These are phyloP conservation scores for Lachnellula arida DNA, from an alignment of 2,329 filamentous ascomycete genomes.

Conservation along the genomic window DNA sequence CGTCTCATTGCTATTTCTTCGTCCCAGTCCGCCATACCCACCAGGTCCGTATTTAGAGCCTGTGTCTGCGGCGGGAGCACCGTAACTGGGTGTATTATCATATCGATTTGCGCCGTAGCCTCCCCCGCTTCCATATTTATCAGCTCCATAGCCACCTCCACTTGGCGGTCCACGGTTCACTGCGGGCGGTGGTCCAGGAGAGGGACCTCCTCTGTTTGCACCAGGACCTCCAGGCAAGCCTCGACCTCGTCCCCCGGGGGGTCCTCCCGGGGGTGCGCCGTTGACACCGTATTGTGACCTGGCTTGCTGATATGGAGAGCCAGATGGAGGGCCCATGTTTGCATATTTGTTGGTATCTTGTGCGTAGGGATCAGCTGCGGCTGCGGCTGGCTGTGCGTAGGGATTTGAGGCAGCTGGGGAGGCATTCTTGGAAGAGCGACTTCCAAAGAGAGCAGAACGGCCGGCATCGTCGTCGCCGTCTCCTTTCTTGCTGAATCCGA, in stretches of 20 bases:
- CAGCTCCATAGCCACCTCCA: constrained; percentile 47
- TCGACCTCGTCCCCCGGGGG: constrained; percentile 29
- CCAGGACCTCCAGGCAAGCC: constrained; percentile 37
- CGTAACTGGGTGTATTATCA: constrained; percentile 34
- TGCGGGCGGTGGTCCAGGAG: constrained; percentile 5
- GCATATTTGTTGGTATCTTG: constrained; percentile 52
- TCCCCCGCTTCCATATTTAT: constrained; percentile 47
- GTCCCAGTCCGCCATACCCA: constrained; percentile 58
- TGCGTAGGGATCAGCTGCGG: constrained; percentile 52
- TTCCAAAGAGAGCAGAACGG: constrained; percentile 48
- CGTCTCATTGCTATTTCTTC: constrained; percentile 39
- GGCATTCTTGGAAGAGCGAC: constrained; percentile 43
- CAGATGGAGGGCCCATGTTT: constrained; percentile 37
- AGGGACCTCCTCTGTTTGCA: constrained; percentile 22
- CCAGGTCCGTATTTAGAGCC: constrained; percentile 44
- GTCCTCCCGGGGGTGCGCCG: constrained; percentile 24
- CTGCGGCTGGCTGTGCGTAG: constrained; percentile 29
- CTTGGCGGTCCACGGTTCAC: constrained; percentile 23
- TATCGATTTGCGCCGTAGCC: constrained; percentile 53
- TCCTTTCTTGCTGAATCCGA: constrained; percentile 54
- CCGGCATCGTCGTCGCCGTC: constrained; percentile 44
- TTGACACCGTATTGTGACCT: constrained; percentile 23
- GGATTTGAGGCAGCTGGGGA: constrained; percentile 33
- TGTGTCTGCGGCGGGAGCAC: constrained; percentile 26
- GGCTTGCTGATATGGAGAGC: constrained; percentile 23